These are phyloP conservation scores for Corinectria fuckeliana DNA, from an alignment of 2,329 filamentous ascomycete genomes.

Conservation along the genomic window DNA sequence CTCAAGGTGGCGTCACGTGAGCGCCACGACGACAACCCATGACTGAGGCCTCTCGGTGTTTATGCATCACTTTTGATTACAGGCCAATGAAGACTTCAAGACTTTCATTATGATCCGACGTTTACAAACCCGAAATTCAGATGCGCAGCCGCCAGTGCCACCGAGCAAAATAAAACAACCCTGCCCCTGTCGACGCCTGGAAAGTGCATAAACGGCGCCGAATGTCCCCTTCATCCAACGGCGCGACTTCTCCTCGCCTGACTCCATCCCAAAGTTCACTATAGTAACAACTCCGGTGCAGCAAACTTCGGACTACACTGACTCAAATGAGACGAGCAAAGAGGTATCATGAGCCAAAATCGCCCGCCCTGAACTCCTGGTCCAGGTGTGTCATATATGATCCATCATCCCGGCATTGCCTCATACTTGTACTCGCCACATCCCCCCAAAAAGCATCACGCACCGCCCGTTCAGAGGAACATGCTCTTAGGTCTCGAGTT, in stretches of 20 bases:
- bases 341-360: slow-evolving; percentile 32
- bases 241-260: slow-evolving; percentile 27
- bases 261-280: slow-evolving; percentile 34
- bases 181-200: slow-evolving; percentile 35
- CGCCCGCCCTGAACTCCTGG: slow-evolving; percentile 37
- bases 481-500: slow-evolving; percentile 67
- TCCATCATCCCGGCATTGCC: slow-evolving; percentile 26
- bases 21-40: not conserved
- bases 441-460: slow-evolving; percentile 10
- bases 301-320: slow-evolving; percentile 26
- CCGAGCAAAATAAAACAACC: slow-evolving; percentile 28
- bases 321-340: slow-evolving; percentile 30
- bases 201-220: slow-evolving; percentile 39
- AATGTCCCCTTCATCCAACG: slow-evolving; percentile 29
- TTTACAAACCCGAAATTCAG: slow-evolving; percentile 33
- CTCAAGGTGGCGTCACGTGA: slow-evolving; percentile 27
- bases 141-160: slow-evolving; percentile 32
- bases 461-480: slow-evolving; percentile 49
- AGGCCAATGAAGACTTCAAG: slow-evolving; percentile 10
- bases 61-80: not conserved
- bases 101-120: slow-evolving; percentile 36
- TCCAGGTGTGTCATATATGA: slow-evolving; percentile 32
- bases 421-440: slow-evolving; percentile 27
- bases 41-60: no score
- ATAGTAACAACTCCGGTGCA: slow-evolving; percentile 35